Base-by-base conservation (phyloP, 2,329 filamentous ascomycete species). In the Xylariaceae sp. region DNA sequence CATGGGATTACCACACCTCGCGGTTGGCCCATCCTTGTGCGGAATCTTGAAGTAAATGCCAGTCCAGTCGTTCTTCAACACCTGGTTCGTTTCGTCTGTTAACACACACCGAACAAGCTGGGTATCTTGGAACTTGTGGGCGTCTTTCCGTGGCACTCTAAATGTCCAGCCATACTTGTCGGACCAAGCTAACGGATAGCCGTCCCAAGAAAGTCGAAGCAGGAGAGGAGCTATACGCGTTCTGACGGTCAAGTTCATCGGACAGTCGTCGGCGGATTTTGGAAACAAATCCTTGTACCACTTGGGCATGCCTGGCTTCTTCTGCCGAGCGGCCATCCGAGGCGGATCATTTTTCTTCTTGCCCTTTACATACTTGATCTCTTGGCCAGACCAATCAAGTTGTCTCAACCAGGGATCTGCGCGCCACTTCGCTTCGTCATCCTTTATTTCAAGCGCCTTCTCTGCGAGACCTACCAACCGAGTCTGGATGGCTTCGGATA, bases 271-370 rank as follows among this genome's bases (percentile, higher is more conserved):
- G 60, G 86, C 83, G 23, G 76, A 87, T 58, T 85, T 91, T 1
- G 82, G 68, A 67, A 95, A 96, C 1, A 99, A 78, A 71, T 92
- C 91, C 70, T 94, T 97, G 76, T 96, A 99, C 94, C 94, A 99
- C 65, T 89, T 82, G 0, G 94, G 94, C 88, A 90, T 94, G 11
- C 94, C 94, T 0, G 93, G 92, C 76, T 88, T 91, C 79, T 97
- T 99, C 72, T 99, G 94, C 51, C 89, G 81, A 9, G 87, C 87
- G 6, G 87, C 88, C 35, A 88, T 91, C 50, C 91, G 81, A 1
- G 89, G 88, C 9, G 88, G 86, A 58, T 95, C 90, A 8, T 77
- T 80, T 73, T 96, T 97, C 74, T 89, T 92, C 77, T 94, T 97
- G 2, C 88, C 89, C 72, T 97, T 97, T 18, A 86, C 87, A 89